Evolutionary conservation across 106 monocot genomes (phyloP).

Genomic region (Platanthera zijinensis): DNA sequence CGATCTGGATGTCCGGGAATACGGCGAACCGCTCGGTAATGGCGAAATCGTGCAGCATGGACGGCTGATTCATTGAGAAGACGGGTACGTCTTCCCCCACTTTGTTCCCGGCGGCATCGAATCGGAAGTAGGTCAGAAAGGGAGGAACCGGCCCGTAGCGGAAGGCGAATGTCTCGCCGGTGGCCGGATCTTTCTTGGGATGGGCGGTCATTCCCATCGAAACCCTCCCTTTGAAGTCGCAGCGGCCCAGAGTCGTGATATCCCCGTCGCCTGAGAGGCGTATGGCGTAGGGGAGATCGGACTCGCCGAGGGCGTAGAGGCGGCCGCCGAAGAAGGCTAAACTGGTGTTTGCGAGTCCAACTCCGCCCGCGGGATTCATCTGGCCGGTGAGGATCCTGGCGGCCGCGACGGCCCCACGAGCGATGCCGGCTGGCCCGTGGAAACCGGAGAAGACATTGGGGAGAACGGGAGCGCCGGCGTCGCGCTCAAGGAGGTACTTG

Average conservation of each 20-base stretch:
- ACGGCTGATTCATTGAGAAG: slow-evolving; percentile 42
- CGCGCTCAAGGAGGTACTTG: slow-evolving; percentile 43
- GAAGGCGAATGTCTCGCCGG: slow-evolving; percentile 63
- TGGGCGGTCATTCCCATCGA: slow-evolving; percentile 55
- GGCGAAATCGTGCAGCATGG: slow-evolving; percentile 87
- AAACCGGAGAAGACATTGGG: slow-evolving; percentile 54
- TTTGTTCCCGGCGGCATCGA: slow-evolving; percentile 46
- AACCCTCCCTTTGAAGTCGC: slow-evolving; percentile 29
- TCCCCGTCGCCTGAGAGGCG: slow-evolving; percentile 25
- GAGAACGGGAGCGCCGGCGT: slow-evolving; percentile 38
- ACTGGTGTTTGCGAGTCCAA: slow-evolving; percentile 54
- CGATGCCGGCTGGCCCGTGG: slow-evolving; percentile 38
- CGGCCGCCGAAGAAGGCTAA: slow-evolving; percentile 29
- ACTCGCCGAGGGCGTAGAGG: slow-evolving; percentile 53
- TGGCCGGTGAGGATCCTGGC: slow-evolving; percentile 52
- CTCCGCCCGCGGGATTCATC: slow-evolving; percentile 35
- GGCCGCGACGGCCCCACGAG: slow-evolving; percentile 38
- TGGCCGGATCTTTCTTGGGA: slow-evolving; percentile 49
- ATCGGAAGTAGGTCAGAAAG: slow-evolving; percentile 58
- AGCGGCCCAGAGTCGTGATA: slow-evolving; percentile 31
- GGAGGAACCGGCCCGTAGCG: slow-evolving; percentile 51
- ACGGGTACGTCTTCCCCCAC: slow-evolving; percentile 60
- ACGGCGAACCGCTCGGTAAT: slow-evolving; percentile 55
- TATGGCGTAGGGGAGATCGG: slow-evolving; percentile 56
- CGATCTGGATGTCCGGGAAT: slow-evolving; percentile 72